These are phyloP conservation scores for Daldinia concentrica DNA, from an alignment of 495 filamentous ascomycete genomes.

Conservation along the genomic window DNA sequence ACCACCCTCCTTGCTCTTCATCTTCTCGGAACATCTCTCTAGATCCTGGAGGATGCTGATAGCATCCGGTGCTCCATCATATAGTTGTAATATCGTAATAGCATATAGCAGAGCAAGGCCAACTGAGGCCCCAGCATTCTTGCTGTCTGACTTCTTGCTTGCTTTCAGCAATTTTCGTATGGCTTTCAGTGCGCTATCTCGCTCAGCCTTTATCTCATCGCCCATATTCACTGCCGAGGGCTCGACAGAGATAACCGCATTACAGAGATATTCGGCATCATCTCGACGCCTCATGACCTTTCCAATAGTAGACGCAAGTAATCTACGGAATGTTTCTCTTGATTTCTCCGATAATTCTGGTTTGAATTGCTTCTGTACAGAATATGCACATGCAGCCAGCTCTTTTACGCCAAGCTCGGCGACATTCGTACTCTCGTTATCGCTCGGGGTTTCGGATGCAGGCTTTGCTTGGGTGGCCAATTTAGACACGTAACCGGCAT, in stretches of 20 bases:
- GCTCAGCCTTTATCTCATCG: constrained; percentile 65
- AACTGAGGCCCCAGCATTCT: constrained; percentile 55
- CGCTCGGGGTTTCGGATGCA: constrained; percentile 4
- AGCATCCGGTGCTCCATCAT: constrained; percentile 86
- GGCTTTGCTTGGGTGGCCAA: constrained; percentile 43
- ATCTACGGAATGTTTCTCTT: constrained; percentile 73
- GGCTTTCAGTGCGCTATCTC: constrained; percentile 69
- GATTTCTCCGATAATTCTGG: constrained; percentile 65
- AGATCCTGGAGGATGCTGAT: constrained; percentile 78
- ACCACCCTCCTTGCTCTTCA: constrained; percentile 66
- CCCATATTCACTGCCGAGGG: constrained; percentile 68
- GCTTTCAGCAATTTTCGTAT: constrained; percentile 75
- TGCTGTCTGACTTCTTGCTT: constrained; percentile 52
- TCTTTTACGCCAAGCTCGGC: constrained; percentile 52
- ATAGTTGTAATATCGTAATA: constrained; percentile 87
- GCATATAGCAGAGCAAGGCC: constrained; percentile 85
- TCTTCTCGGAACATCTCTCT: constrained; percentile 72
- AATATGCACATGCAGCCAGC: constrained; percentile 60
- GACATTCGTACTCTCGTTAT: constrained; percentile 21
- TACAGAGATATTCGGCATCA: constrained; percentile 61
- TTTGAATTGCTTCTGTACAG: constrained; percentile 49
- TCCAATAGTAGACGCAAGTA: constrained; percentile 69
- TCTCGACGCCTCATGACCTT: constrained; percentile 72
- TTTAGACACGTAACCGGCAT: constrained; percentile 65
- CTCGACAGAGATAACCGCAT: constrained; percentile 57